Evolutionary conservation across 176 grass and related monocot genomes (phyloP).

Genomic region (Lolium rigidum): DNA sequence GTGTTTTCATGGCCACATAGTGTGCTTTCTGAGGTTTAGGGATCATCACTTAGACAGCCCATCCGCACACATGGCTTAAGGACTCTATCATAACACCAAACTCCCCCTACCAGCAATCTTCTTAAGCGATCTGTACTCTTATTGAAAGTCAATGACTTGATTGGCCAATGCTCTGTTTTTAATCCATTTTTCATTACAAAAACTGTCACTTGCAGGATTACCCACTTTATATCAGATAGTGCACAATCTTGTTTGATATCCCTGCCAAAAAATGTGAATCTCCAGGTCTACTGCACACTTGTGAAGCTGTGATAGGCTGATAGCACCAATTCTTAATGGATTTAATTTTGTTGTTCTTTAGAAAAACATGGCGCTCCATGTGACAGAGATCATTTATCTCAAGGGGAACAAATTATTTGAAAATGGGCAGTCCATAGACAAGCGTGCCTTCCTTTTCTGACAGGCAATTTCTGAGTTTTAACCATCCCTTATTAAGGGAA

Average conservation of each 20-base stretch:
- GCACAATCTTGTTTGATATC: background rate
- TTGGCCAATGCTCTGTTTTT: background rate
- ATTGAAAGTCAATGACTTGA: no score
- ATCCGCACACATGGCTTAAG: no score
- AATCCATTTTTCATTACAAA: background rate
- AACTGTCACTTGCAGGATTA: background rate
- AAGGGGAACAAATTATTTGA: background rate
- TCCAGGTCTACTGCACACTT: background rate
- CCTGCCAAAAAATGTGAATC: background rate
- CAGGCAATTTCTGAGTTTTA: background rate
- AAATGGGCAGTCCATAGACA: background rate
- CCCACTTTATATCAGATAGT: background rate
- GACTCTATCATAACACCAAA: no score
- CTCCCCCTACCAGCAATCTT: no score
- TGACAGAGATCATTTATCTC: background rate
- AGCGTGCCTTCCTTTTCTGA: background rate
- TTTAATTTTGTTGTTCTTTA: background rate
- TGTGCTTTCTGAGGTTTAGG: no score
- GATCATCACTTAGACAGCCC: no score
- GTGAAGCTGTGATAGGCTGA: background rate
- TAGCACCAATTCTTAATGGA: background rate
- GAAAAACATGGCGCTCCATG: background rate
- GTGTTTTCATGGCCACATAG: no score
- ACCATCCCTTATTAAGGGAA: background rate
- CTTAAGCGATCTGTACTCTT: no score